Percentiles rank a stretch among this genome's conserved stretches.
phyloP scores from a whole-genome alignment of 2,329 filamentous ascomycete species.

The Alternaria metachromatica region DNA sequence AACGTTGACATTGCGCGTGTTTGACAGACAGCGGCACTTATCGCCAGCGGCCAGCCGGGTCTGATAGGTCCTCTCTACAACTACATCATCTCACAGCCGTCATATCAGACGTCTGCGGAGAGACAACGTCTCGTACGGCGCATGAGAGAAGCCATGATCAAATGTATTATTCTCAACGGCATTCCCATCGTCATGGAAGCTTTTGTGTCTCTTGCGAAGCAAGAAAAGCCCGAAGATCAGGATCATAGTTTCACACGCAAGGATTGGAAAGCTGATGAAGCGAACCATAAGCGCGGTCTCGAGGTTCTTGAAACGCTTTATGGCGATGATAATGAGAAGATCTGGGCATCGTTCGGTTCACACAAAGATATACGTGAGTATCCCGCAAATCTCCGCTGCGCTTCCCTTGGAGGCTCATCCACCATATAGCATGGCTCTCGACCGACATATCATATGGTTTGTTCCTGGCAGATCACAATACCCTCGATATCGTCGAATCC shows the following conservation, averaged over 20 bases:
- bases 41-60: neutral
- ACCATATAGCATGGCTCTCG: neutral
- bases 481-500: neutral
- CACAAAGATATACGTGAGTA: neutral
- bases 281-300: neutral
- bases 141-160: neutral
- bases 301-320: neutral
- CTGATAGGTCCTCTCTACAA: neutral
- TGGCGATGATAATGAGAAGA: neutral
- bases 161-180: neutral
- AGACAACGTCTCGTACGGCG: neutral
- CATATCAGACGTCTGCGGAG: neutral
- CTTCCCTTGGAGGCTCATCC: too few species aligned
- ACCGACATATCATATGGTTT: neutral
- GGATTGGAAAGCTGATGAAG: neutral
- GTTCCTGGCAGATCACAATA: neutral
- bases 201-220: neutral
- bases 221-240: neutral
- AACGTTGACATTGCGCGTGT: neutral
- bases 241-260: neutral
- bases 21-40: neutral
- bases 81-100: neutral
- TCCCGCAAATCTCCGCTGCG: neutral
- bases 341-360: neutral
- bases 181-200: neutral